Percentiles rank a stretch among this genome's conserved stretches.
phyloP scores from a whole-genome alignment of 306 rosid genomes.

The Cicer pinnatifidum region DNA sequence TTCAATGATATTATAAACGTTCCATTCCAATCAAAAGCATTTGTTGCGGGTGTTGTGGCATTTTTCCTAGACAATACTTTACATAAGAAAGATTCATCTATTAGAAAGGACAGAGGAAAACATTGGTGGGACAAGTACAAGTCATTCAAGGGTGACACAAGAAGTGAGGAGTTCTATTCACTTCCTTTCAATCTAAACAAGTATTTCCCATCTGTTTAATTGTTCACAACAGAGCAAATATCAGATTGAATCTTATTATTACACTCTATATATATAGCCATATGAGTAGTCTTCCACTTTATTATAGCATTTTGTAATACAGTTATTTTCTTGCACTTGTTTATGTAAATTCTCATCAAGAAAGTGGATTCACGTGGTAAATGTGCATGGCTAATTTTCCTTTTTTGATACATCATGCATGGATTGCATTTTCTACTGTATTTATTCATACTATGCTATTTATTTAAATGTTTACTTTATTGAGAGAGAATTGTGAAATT shows the following conservation, averaged over 20 bases:
- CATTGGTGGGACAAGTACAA: constrained; percentile 97
- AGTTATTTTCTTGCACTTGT: constrained; percentile 53
- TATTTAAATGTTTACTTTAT: background rate
- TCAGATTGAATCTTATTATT: constrained; percentile 43
- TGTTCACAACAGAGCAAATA: constrained; percentile 24
- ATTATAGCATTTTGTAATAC: constrained; percentile 53
- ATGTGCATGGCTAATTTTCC: constrained; percentile 45
- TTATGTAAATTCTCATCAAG: constrained; percentile 61
- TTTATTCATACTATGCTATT: background rate
- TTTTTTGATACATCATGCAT: constrained; percentile 26
- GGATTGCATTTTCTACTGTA: background rate
- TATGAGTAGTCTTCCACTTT: constrained; percentile 46
- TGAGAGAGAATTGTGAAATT: too few species aligned
- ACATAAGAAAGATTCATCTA: constrained; percentile 46
- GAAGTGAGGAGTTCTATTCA: constrained; percentile 93
- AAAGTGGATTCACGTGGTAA: constrained; percentile 49
- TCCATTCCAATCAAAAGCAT: constrained; percentile 89
- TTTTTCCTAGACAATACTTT: constrained; percentile 89
- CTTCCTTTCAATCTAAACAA: constrained; percentile 95
- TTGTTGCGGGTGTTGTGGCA: constrained; percentile 84
- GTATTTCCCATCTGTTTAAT: constrained; percentile 91
- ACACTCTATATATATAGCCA: constrained; percentile 47
- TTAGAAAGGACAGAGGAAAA: constrained; percentile 90
- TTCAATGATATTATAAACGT: constrained; percentile 95
- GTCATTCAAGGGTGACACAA: constrained; percentile 75